These are phyloP conservation scores for Dendrobium catenatum DNA, from an alignment of 106 monocot species.

Conservation along the genomic window DNA sequence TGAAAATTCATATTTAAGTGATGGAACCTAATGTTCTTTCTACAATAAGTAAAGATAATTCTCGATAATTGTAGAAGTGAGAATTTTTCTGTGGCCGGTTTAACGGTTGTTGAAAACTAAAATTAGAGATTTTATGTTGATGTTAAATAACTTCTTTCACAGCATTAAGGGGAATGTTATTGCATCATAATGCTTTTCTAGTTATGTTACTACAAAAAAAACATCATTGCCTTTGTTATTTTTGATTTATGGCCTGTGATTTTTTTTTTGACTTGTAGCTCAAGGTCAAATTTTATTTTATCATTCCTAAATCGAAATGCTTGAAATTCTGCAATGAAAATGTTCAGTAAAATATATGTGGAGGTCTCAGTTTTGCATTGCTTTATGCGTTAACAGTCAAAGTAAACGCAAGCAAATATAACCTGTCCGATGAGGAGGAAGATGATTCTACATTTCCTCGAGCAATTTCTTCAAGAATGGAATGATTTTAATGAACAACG, in stretches of 20 bases:
- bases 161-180: background rate
- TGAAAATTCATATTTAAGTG: background rate
- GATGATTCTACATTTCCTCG: conserved; percentile 20
- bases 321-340: background rate
- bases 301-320: background rate
- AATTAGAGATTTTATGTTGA: background rate
- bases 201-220: background rate
- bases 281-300: background rate
- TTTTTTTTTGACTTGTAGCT: background rate
- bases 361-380: background rate
- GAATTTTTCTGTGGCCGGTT: background rate
- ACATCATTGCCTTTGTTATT: background rate
- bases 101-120: background rate
- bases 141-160: background rate
- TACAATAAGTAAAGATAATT: background rate
- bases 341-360: background rate
- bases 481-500: conserved; percentile 92
- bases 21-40: background rate
- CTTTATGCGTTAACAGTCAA: conserved; percentile 24
- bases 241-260: background rate
- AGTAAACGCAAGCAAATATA: conserved; percentile 71
- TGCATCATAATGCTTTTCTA: background rate
- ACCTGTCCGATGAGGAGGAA: conserved; percentile 77
- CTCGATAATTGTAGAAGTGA: background rate
- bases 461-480: conserved; percentile 14